Conservation (phyloP, 345 rosid genomes). For the thale cress (Arabidopsis thaliana) region TAIR10.1 NC_003071.7:9894001-9894500, state of each 20-base stretch:
- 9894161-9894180: background rate
- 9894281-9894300: background rate
- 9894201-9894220: background rate
- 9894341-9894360: background rate
- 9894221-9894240: background rate
- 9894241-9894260: background rate
- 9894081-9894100: background rate
- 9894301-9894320: background rate
- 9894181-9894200: background rate
- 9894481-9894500: background rate
- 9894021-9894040: slow-evolving; percentile 5
- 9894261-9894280: no score
- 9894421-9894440: background rate
- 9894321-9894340: slow-evolving; percentile 11
- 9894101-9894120: no score
- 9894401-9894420: background rate
- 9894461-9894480: slow-evolving; percentile 1
- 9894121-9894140: background rate
- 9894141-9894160: background rate
- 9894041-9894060: background rate
- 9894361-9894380: background rate
- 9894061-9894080: background rate
- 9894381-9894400: background rate
- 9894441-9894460: background rate
- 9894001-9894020: slow-evolving; percentile 9